Evolutionary conservation across 2,329 filamentous ascomycete species (phyloP), one percentile per base, ranked within the genome.

Genomic region (Scedosporium minutisporum): DNA sequence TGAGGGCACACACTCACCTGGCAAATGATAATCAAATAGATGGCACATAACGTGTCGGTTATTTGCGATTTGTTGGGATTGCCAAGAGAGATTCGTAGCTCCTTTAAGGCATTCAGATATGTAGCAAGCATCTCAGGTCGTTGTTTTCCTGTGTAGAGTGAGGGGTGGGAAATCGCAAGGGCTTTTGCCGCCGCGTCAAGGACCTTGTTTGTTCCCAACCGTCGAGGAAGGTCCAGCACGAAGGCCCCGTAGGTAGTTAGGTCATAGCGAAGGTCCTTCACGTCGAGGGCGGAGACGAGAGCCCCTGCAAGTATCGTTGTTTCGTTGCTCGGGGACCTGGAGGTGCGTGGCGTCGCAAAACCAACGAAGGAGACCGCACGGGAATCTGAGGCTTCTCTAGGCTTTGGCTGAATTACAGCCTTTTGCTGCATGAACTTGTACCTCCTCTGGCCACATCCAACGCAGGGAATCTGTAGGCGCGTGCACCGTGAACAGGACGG

Each of bases 371-470:
- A 42, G 38, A 46, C 38, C 23, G 42, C 23, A 33, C 16, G 18
- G 14, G 53, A n/a, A n/a, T 18, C 44, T 1, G 44, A 18, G 6
- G n/a, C 2, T 48, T 48, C 18, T n/a, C 44, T 48, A 14, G 44
- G 44, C 44, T 21, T 48, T 6, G 44, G 44, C 16, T 12, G 16
- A 48, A 48, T n/a, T 7, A 14, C 18, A 3, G 14, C 21, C 44
- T 21, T 67, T 57, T 72, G 67, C 29, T 79, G 71, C 64, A 78
- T 76, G 69, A 82, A 82, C 69, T 79, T 81, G 71, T 73, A 82
- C 55, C 80, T 73, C 63, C 76, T 72, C 66, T 77, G 71, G 3
- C 80, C 80, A 3, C 74, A 74, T 9, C 80, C 80, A 25, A 78
- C 64, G 63, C 80, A 82, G 1, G 68, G 66, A 2, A 82, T 75